These are phyloP conservation scores for Malassezia brasiliensis DNA, from an alignment of 1,284 basidiomycete species.

Conservation along the genomic window DNA sequence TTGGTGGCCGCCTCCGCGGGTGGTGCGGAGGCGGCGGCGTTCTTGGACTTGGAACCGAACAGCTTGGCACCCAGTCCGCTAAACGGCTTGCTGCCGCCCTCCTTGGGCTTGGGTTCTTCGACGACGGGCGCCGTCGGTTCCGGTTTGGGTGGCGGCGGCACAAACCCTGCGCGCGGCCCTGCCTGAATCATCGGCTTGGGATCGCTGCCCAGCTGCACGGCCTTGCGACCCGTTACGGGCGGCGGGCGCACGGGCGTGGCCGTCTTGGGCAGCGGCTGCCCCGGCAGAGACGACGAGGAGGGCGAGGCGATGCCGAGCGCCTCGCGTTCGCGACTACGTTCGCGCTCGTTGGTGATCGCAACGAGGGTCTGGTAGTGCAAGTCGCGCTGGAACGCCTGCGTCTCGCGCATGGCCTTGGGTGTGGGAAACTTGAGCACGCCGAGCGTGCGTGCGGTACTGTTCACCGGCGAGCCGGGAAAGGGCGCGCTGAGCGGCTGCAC, in stretches of 20 bases:
- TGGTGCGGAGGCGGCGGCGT: neutral
- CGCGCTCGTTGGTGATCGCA: slow-evolving; percentile 18
- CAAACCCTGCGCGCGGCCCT: slow-evolving; percentile 10
- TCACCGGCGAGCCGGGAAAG: slow-evolving; percentile 32
- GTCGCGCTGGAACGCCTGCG: slow-evolving; percentile 36
- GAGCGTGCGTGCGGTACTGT: slow-evolving; percentile 24
- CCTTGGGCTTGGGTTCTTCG: neutral
- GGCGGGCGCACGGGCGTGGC: neutral
- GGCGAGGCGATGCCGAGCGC: neutral
- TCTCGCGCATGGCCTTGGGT: slow-evolving; percentile 40
- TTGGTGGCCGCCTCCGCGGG: neutral
- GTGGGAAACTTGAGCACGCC: slow-evolving; percentile 32
- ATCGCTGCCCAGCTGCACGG: neutral
- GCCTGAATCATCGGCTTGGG: slow-evolving; percentile 12
- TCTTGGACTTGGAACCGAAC: neutral
- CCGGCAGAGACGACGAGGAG: neutral
- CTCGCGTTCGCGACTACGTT: slow-evolving; percentile 11
- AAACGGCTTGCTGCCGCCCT: neutral
- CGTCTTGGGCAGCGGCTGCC: neutral
- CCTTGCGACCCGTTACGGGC: neutral
- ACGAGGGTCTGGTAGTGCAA: slow-evolving; percentile 32
- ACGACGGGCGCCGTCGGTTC: slow-evolving; percentile 7
- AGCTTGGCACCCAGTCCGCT: neutral
- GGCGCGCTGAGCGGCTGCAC: slow-evolving; percentile 42
- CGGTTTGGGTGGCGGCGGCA: slow-evolving; percentile 9